Base-by-base conservation (phyloP, 768 basidiomycete species). In the Royoungia palumana region DNA sequence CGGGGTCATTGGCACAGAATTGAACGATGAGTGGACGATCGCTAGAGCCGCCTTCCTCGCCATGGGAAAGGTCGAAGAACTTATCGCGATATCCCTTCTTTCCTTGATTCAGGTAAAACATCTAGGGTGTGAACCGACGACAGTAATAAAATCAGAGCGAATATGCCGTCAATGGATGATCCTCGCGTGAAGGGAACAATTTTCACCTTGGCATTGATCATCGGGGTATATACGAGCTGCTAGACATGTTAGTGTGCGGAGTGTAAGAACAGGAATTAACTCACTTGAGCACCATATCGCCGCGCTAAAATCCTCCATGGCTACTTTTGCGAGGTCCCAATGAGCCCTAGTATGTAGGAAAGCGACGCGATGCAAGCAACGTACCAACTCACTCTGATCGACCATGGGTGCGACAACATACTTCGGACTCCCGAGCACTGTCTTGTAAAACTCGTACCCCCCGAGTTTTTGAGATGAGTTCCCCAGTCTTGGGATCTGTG, bases 361-460 rank as follows among this genome's bases (percentile, higher is more conserved):
- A 19, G 35, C 19, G 14, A 32, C 30, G 14, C 1, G 20, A 21
- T 5, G 13, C 30, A 32, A 32, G 9, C 28, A 11, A 78, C 87
- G 59, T 59, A 96, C 94, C 66, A 97, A 76, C 68, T 97, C 95
- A 62, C 88, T 91, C 72, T 96, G 93, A 67, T 98, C 96, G 0
- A 98, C 96, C 96, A 99, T 99, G 16, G 96, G 96, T 9, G 92
- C 95, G 16, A 97, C 91, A 35, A 98, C 79, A 61, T 81, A 87
- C 68, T 88, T 93, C 9, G 95, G 90, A 60, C 84, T 85, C 8
- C 89, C 87, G 21, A 97, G 75, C 1, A 90, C 79, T 47, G 83
- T 72, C 21, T 72, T 73, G 61, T 93, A 96, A 58, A 96, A 89
- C 5, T 92, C 85, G 59, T 93, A 94, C 3, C 93, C 94, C 11